Conservation (phyloP, 257 asterid species). For the Solanum paucissectum region DNA sequence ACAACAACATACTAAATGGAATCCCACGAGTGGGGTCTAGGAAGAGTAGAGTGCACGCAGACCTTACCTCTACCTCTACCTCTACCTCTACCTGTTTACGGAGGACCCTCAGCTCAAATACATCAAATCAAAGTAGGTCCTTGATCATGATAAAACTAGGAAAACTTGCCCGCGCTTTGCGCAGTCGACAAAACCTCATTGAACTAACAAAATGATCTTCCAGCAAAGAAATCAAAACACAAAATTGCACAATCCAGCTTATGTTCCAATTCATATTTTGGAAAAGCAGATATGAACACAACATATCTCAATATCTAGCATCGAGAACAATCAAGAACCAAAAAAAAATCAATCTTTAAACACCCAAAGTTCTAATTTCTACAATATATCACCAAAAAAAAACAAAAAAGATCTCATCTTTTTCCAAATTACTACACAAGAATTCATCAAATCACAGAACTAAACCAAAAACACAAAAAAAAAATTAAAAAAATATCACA, state of each 20-base stretch:
- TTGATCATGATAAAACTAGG: neutral
- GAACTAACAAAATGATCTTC: neutral
- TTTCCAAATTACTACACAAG: neutral
- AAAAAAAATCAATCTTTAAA: neutral
- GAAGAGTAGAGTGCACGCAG: neutral
- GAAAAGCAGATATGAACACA: neutral
- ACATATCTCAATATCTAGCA: neutral
- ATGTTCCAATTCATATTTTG: neutral
- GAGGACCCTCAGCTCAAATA: neutral
- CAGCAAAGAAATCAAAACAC: neutral
- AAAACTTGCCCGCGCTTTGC: neutral
- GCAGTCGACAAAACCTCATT: neutral
- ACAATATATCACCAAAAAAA: neutral
- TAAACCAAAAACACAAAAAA: neutral
- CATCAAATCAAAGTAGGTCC: neutral
- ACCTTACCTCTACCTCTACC: too few species aligned
- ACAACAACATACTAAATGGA: neutral
- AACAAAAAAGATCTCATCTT: slow-evolving; percentile 12
- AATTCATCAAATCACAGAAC: neutral
- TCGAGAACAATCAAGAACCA: neutral
- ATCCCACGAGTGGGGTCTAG: neutral
- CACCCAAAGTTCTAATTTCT: neutral
- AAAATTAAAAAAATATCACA: neutral
- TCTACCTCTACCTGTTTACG: neutral
- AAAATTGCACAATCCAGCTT: neutral